Base-by-base conservation (phyloP, 108 stramenopile genomes). In the Discostella pseudostelligera region DNA sequence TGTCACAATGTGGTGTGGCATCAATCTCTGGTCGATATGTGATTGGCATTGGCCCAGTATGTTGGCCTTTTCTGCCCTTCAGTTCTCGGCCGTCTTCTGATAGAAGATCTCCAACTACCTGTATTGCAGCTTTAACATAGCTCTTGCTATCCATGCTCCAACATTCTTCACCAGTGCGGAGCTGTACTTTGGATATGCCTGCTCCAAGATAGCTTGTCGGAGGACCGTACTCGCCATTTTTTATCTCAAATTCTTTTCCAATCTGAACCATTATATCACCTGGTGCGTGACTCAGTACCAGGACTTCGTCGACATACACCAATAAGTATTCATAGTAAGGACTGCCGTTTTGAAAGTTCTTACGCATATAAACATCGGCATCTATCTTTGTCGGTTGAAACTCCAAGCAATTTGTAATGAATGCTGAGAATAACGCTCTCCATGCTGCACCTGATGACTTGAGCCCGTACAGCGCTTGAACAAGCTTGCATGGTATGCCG, bases 301-400 rank as follows among this genome's bases (percentile, higher is more conserved):
- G 50, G 67, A 48, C 12, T 40, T 83, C 73, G 51, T 83, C 82
- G 4, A 69, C 67, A 40, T 83, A 69, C n/a, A 48, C 14, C 1
- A 79, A 35, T 12, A 79, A 37, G 40, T 67, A 76, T 4, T 70
- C 74, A 39, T 71, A 83, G 37, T 79, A 71, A 22, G 57, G 14
- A 0, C 19, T 8, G 1, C 74, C 82, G 39, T 48, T 20, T 11
- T 36, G 35, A 11, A 44, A 58, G 11, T 9, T 17, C 4, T 32
- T 8, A 51, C 73, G n/a, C 49, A 81, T 64, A 63, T 62, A 75
- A 1, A 71, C 59, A 39, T 81, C 80, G 11, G 62, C 60, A 39
- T 81, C 79, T 6, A 69, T 74, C 16, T 24, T 35, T 26, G 62
- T 71, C 0, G 68, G 50, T 19, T 5, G 19, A 28, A 64, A 80